A percentile compares a stretch with the other conserved stretches of the same genome.
Conservation (phyloP, 1,284 basidiomycete genomes). For the Singerocomus rubriflavus region DNA sequence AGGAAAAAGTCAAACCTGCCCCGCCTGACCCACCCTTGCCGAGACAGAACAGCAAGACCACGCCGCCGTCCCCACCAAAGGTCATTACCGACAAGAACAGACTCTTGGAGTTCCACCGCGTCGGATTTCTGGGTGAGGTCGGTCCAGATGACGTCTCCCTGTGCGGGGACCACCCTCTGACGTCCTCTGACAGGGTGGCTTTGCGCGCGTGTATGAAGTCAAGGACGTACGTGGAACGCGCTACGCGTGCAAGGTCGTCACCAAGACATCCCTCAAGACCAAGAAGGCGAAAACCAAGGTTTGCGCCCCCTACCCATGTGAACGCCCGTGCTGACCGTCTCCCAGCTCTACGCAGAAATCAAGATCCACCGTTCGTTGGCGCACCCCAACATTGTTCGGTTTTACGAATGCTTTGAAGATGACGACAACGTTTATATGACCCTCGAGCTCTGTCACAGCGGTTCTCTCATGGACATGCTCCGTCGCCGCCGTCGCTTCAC, state of each 20-base stretch:
- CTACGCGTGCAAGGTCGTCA: slow-evolving; percentile 87
- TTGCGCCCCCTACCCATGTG: slow-evolving; percentile 14
- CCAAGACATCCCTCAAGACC: slow-evolving; percentile 78
- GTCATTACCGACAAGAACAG: slow-evolving; percentile 69
- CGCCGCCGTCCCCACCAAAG: slow-evolving; percentile 79
- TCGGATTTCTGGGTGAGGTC: slow-evolving; percentile 87
- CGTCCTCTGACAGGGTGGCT: slow-evolving; percentile 64
- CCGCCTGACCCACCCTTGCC: slow-evolving; percentile 58
- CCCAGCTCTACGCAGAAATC: slow-evolving; percentile 93
- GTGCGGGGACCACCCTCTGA: slow-evolving; percentile 2
- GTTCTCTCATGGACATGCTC: slow-evolving; percentile 89
- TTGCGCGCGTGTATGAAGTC: slow-evolving; percentile 88
- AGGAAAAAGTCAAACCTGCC: slow-evolving; percentile 30
- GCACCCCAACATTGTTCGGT: slow-evolving; percentile 92
- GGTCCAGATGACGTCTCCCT: background rate
- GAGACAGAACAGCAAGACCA: slow-evolving; percentile 76
- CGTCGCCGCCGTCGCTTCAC: slow-evolving; percentile 85
- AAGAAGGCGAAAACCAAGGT: slow-evolving; percentile 95
- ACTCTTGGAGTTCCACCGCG: slow-evolving; percentile 57
- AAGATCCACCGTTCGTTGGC: slow-evolving; percentile 92
- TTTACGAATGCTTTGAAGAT: slow-evolving; percentile 96
- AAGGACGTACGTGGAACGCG: slow-evolving; percentile 62
- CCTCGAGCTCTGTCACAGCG: slow-evolving; percentile 88
- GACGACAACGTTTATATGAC: slow-evolving; percentile 96
- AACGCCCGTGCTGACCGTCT: slow-evolving; percentile 2